A percentile compares a stretch with the other conserved stretches of the same genome.
phyloP scores from a whole-genome alignment of 768 basidiomycete genomes.

The Panellus pusillus region DNA sequence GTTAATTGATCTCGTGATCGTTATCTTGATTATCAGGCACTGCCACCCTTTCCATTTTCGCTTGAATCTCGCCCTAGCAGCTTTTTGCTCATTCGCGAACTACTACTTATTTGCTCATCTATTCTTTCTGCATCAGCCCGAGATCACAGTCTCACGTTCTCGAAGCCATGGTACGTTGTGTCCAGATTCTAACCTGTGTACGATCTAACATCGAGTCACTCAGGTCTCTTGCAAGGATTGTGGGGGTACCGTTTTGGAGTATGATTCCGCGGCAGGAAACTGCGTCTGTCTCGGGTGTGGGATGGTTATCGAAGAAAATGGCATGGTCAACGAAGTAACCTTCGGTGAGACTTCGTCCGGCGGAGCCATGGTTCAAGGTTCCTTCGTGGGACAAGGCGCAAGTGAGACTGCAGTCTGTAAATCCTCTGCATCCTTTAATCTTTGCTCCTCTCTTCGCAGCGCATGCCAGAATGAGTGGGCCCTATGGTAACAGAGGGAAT shows the following conservation, averaged over 20 bases:
- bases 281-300: slow-evolving; percentile 87
- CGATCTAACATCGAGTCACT: neutral
- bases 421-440: neutral
- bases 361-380: slow-evolving; percentile 93
- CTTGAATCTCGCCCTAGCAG: neutral
- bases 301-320: slow-evolving; percentile 89
- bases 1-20: too few species aligned
- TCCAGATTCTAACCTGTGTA: neutral
- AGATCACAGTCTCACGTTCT: neutral
- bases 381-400: slow-evolving; percentile 86
- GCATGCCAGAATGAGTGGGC: slow-evolving; percentile 78
- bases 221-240: slow-evolving; percentile 74
- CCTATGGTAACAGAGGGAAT: slow-evolving; percentile 76
- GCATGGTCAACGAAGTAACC: slow-evolving; percentile 89
- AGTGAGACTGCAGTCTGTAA: slow-evolving; percentile 51
- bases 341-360: slow-evolving; percentile 94
- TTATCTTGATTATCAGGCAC: neutral
- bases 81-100: neutral
- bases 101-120: too few species aligned
- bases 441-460: slow-evolving; percentile 42
- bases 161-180: slow-evolving; percentile 13
- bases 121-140: too few species aligned
- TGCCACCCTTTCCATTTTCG: neutral
- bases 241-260: slow-evolving; percentile 82
- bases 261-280: slow-evolving; percentile 80